Conservation (phyloP, 1,284 basidiomycete species). For the Sanghuangporus sanghuang region DNA sequence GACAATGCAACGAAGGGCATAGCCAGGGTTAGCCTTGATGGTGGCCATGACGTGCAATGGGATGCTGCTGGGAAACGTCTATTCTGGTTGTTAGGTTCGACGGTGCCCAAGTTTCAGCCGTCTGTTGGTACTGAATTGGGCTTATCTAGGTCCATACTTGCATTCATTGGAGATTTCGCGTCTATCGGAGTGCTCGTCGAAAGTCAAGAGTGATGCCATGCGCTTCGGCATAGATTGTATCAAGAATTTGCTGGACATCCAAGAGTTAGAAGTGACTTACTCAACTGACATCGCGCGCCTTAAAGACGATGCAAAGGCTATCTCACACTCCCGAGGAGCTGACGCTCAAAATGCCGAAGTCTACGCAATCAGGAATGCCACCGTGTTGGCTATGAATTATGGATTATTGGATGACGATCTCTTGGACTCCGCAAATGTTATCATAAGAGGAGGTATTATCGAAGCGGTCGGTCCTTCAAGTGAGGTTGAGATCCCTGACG, state of each 20-base stretch:
- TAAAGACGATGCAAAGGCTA: slow-evolving; percentile 41
- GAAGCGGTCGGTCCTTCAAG: slow-evolving; percentile 39
- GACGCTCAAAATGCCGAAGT: slow-evolving; percentile 32
- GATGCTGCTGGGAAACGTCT: slow-evolving; percentile 55
- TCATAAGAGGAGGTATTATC: slow-evolving; percentile 52
- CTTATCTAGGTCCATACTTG: slow-evolving; percentile 51
- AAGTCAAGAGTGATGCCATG: slow-evolving; percentile 39
- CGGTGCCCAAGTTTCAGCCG: neutral
- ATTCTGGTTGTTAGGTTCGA: slow-evolving; percentile 67
- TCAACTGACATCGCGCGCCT: slow-evolving; percentile 55
- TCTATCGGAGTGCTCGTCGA: slow-evolving; percentile 41
- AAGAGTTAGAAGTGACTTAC: slow-evolving; percentile 53
- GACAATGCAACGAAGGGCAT: slow-evolving; percentile 56
- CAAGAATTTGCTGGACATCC: slow-evolving; percentile 44
- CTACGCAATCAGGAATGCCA: slow-evolving; percentile 60
- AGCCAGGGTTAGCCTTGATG: slow-evolving; percentile 58
- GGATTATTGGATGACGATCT: slow-evolving; percentile 39
- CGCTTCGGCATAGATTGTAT: slow-evolving; percentile 60
- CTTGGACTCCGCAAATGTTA: slow-evolving; percentile 43
- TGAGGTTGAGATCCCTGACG: slow-evolving; percentile 36
- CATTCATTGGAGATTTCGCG: slow-evolving; percentile 54
- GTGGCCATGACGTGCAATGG: slow-evolving; percentile 63
- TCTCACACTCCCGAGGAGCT: slow-evolving; percentile 12
- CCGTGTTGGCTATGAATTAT: slow-evolving; percentile 58
- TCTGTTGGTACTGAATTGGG: neutral